Conservation (phyloP, 2,329 filamentous ascomycete species). For the Shiraia bambusicola region DNA sequence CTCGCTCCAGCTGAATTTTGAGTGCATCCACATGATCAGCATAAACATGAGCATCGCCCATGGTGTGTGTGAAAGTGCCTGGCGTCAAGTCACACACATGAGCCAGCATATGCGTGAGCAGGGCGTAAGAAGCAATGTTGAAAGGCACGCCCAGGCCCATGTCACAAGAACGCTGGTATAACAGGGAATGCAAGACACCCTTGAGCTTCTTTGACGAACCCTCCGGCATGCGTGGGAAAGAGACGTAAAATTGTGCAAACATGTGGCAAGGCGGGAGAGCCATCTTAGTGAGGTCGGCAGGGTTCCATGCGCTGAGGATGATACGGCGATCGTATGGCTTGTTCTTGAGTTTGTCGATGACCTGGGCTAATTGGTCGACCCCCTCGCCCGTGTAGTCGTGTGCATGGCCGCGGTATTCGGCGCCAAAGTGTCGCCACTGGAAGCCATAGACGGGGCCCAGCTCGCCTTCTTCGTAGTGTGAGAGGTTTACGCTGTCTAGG, state of each 20-base stretch:
- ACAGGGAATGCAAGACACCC: constrained; percentile 78
- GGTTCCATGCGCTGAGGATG: constrained; percentile 93
- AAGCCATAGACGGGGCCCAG: constrained; percentile 96
- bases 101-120: constrained; percentile 93
- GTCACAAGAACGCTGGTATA: constrained; percentile 94
- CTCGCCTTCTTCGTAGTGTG: constrained; percentile 81
- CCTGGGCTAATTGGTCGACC: constrained; percentile 87
- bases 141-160: constrained; percentile 98
- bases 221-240: constrained; percentile 57
- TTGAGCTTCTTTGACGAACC: constrained; percentile 45
- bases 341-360: constrained; percentile 80
- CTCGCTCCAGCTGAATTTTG: constrained; percentile 73
- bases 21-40: constrained; percentile 88
- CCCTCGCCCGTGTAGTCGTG: constrained; percentile 85
- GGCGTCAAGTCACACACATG: constrained; percentile 82
- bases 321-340: constrained; percentile 89
- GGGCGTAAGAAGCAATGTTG: constrained; percentile 93
- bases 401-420: constrained; percentile 68
- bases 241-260: constrained; percentile 96
- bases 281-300: constrained; percentile 81
- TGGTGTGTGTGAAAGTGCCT: constrained; percentile 86
- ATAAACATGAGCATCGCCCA: constrained; percentile 99
- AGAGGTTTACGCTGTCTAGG: constrained; percentile 80
- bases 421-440: constrained; percentile 98
- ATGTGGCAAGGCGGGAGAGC: constrained; percentile 93